These are phyloP conservation scores for Pholiota molesta DNA, from an alignment of 768 basidiomycete species.

Conservation along the genomic window DNA sequence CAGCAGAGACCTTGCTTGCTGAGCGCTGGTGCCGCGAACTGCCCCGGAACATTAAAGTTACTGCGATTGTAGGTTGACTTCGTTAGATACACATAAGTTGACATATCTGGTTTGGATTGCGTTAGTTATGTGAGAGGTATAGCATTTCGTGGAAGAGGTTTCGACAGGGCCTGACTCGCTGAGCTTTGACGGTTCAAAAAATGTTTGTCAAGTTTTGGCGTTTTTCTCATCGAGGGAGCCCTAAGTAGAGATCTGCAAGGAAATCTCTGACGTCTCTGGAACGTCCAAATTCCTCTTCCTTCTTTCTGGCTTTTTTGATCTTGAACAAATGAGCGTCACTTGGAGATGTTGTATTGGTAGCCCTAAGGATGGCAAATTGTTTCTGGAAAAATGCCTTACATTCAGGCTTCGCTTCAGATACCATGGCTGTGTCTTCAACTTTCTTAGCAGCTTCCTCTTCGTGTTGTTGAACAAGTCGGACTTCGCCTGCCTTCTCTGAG, in stretches of 20 bases:
- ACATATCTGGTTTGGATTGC: too few relatives aligned
- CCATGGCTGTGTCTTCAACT: neutral
- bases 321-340: neutral
- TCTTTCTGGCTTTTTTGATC: slow-evolving; percentile 12
- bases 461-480: neutral
- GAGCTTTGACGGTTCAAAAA: slow-evolving; percentile 29
- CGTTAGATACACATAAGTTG: too few relatives aligned
- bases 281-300: slow-evolving; percentile 18
- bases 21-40: too few relatives aligned
- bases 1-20: too few relatives aligned
- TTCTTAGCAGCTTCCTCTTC: slow-evolving; percentile 1
- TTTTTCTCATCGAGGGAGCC: slow-evolving; percentile 32
- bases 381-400: slow-evolving; percentile 17
- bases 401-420: slow-evolving; percentile 3
- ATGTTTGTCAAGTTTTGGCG: slow-evolving; percentile 48
- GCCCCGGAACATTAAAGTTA: too few relatives aligned
- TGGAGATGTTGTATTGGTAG: too few relatives aligned
- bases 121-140: too few relatives aligned
- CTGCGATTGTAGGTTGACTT: too few relatives aligned
- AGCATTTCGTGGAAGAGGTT: neutral
- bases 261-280: slow-evolving; percentile 32
- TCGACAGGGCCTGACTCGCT: slow-evolving; percentile 2
- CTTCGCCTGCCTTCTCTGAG: slow-evolving; percentile 15
- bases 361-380: neutral
- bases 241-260: slow-evolving; percentile 38